Evolutionary conservation across 148 eudicot species (phyloP), one percentile per base, ranked within the genome.

Genomic region (Suaeda aralocaspica): DNA sequence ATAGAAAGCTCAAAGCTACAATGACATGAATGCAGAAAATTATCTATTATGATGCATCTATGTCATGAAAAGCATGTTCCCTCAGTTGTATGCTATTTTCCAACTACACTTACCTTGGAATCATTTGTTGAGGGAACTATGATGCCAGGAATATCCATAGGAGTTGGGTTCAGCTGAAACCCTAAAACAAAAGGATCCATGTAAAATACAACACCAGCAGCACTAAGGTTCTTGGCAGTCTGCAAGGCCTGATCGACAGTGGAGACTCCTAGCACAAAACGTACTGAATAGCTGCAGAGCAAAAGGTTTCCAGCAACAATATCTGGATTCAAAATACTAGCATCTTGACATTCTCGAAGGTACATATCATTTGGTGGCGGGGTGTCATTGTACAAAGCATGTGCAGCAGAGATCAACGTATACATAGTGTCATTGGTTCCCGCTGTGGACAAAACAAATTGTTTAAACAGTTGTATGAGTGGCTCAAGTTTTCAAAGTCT

Each of bases 121-220:
- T 92, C 96, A 68, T 91, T 85, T 48, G 94, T 55, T 52, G 99
- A 83, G 52, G 97, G 90, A 71, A 95, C 84, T 66, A 95, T 85
- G 56, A 95, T 88, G 65, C 99, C 96, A 36, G 99, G 97, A 61
- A 86, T 79, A 58, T 78, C 82, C 97, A 95, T 91, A 34, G 99
- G 99, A 73, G 87, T 75, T 31, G 99, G 99, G 73, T 95, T 95
- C 56, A 95, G 83, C 86, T 95, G 99, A 82, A 89, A 95, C 71
- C 97, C 99, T 31, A 95, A 82, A 34, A 91, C 92, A 75, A 91
- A 95, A 77, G 99, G 99, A 79, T 95, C 99, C 96, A 95, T 74
- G 78, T 85, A 89, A 74, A 95, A 95, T 26, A 95, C 90, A 61
- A 89, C 86, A 48, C 99, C 99, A 53, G 86, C 90, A 21, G 99